phyloP scores from a whole-genome alignment of 108 stramenopile genomes.

The Schizochytrium sp. region DNA sequence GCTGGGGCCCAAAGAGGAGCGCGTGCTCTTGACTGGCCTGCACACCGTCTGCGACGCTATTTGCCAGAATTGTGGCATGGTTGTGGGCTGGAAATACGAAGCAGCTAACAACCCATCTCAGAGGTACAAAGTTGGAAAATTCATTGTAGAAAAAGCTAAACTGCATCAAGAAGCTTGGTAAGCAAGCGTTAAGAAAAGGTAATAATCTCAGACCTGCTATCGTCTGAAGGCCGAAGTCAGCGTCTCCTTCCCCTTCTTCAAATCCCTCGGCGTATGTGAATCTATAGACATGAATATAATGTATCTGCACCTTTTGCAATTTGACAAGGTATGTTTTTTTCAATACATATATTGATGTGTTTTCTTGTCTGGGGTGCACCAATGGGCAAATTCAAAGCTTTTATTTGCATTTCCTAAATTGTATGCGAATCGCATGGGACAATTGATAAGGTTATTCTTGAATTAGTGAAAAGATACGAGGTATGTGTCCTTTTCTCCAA shows the following conservation, averaged over 20 bases:
- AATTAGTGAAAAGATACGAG: background rate
- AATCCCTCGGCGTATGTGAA: background rate
- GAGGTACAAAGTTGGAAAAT: conserved; percentile 95
- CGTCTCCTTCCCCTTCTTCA: background rate
- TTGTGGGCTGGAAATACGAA: conserved; percentile 95
- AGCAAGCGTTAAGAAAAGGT: background rate
- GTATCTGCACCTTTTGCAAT: too few relatives aligned
- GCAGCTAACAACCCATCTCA: conserved; percentile 86
- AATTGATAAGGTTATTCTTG: too few relatives aligned
- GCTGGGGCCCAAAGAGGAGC: conserved; percentile 83
- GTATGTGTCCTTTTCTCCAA: background rate
- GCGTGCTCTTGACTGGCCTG: conserved; percentile 89
- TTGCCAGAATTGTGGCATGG: conserved; percentile 86
- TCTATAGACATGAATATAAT: too few relatives aligned
- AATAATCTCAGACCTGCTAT: background rate
- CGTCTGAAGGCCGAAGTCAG: background rate
- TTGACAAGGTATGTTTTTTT: too few relatives aligned
- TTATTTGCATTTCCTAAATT: too few relatives aligned
- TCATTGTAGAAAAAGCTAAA: conserved; percentile 89
- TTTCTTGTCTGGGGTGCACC: too few relatives aligned
- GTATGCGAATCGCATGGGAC: too few relatives aligned
- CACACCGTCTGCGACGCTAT: conserved; percentile 90
- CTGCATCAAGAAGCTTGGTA: conserved; percentile 83
- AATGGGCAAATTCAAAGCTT: too few relatives aligned
- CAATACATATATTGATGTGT: too few relatives aligned